A percentile compares a stretch with the other conserved stretches of the same genome.
These are phyloP conservation scores for Lasiosphaeris hirsuta DNA, from an alignment of 495 filamentous ascomycete genomes.

Conservation along the genomic window DNA sequence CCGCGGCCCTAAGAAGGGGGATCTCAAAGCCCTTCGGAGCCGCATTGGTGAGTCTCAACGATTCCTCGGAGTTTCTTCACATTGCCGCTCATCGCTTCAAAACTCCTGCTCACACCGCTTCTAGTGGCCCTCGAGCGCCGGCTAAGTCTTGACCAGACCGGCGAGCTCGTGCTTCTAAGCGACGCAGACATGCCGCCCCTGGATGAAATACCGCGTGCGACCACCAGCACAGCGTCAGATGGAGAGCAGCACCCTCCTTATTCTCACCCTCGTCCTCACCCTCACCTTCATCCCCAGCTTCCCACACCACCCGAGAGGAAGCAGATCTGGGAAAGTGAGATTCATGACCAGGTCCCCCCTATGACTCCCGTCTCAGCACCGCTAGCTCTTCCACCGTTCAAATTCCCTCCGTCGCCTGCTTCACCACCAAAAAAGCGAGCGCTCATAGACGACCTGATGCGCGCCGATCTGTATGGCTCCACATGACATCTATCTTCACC, in stretches of 20 bases:
- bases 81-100: not conserved
- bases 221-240: conserved; percentile 10
- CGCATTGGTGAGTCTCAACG: conserved; percentile 40
- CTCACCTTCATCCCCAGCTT: not conserved
- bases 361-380: conserved; percentile 20
- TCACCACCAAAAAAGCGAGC: conserved; percentile 18
- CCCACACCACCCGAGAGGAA: conserved; percentile 19
- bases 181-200: conserved; percentile 14
- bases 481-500: not conserved
- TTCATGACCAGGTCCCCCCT: conserved; percentile 19
- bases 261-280: no score
- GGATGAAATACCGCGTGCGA: conserved; percentile 13
- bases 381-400: conserved; percentile 24
- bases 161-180: conserved; percentile 14
- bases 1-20: conserved; percentile 53
- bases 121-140: conserved; percentile 36
- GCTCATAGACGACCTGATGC: conserved; percentile 38
- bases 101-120: not conserved
- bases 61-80: not conserved
- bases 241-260: not conserved
- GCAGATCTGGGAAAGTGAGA: conserved; percentile 22
- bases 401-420: conserved; percentile 32
- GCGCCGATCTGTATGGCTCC: conserved; percentile 41
- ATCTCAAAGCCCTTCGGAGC: conserved; percentile 47
- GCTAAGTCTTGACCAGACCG: conserved; percentile 32